phyloP scores from a whole-genome alignment of 2,329 filamentous ascomycete genomes.

The Talaromyces sp. region DNA sequence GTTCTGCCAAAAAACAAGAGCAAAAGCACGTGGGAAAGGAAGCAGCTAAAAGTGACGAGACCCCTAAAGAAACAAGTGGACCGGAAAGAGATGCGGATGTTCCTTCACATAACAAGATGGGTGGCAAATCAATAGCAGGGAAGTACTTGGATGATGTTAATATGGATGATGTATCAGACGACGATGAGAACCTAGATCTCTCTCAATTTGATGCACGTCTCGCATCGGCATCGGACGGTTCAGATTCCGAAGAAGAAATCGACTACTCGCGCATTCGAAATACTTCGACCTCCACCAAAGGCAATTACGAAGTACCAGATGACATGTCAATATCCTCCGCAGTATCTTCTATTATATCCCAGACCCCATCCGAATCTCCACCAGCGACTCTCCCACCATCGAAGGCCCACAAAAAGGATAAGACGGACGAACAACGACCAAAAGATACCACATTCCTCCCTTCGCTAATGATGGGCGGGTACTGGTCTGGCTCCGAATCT shows the following conservation, averaged over 20 bases:
- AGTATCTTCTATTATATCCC: conserved; percentile 24
- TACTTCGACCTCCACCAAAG: background rate
- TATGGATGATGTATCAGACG: conserved; percentile 11
- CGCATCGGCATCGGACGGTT: conserved; percentile 25
- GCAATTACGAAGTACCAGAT: conserved; percentile 12
- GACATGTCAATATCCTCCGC: conserved; percentile 29
- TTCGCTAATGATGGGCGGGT: conserved; percentile 57
- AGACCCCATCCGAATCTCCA: conserved; percentile 23
- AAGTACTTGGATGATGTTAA: conserved; percentile 20
- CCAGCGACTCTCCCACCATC: conserved; percentile 11
- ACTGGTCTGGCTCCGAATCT: conserved; percentile 58
- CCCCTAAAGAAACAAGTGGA: conserved; percentile 12
- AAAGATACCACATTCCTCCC: conserved; percentile 54
- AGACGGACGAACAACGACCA: conserved; percentile 19
- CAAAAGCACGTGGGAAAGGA: conserved; percentile 3
- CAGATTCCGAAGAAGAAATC: conserved; percentile 23
- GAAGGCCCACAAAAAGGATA: conserved; percentile 13
- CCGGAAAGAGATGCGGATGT: background rate
- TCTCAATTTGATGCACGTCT: conserved; percentile 32
- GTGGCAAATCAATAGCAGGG: conserved; percentile 22
- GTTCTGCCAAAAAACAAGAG: conserved; percentile 12
- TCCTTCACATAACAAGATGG: background rate
- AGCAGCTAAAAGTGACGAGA: background rate
- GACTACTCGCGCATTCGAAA: background rate
- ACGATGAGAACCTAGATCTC: conserved; percentile 12